These are phyloP conservation scores for Penicillium sp. DNA, from an alignment of 2,329 filamentous ascomycete species.

Conservation along the genomic window DNA sequence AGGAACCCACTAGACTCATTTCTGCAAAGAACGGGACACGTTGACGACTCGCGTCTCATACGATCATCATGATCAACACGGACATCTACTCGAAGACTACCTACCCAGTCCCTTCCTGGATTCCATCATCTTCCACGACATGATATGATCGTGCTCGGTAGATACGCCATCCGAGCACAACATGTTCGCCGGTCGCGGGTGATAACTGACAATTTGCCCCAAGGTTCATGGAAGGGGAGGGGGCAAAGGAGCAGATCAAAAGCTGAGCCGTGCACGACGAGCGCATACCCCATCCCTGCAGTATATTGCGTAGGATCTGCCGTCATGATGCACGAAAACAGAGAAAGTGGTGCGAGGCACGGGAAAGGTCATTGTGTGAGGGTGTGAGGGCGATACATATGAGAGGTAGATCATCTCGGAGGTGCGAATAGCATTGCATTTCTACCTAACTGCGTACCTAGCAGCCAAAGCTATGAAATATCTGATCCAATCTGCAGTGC, in stretches of 20 bases:
- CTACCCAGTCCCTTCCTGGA: not conserved
- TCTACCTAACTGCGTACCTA: not conserved
- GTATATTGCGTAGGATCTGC: slow-evolving; percentile 14
- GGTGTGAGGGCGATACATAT: not conserved
- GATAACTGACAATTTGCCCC: not conserved
- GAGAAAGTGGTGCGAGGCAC: not conserved
- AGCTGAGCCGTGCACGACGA: slow-evolving; percentile 21
- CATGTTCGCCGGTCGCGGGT: slow-evolving; percentile 16
- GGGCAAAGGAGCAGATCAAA: slow-evolving; percentile 3
- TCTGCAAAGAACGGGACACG: slow-evolving; percentile 8
- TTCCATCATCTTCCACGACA: not conserved
- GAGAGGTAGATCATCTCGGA: slow-evolving; percentile 3
- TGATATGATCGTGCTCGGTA: not conserved
- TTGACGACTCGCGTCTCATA: slow-evolving; percentile 11
- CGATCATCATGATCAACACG: slow-evolving; percentile 10
- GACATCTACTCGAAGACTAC: not conserved
- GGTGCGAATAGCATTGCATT: not conserved
- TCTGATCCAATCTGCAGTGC: not conserved
- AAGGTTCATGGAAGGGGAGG: not conserved
- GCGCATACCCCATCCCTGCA: slow-evolving; percentile 5
- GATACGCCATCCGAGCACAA: not conserved
- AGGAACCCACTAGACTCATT: no score
- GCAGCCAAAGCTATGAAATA: not conserved
- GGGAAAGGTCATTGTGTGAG: not conserved
- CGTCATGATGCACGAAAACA: slow-evolving; percentile 4